Evolutionary conservation across 495 filamentous ascomycete genomes (phyloP), one percentile per base, ranked within the genome.

Genomic region (Daldinia childiae): DNA sequence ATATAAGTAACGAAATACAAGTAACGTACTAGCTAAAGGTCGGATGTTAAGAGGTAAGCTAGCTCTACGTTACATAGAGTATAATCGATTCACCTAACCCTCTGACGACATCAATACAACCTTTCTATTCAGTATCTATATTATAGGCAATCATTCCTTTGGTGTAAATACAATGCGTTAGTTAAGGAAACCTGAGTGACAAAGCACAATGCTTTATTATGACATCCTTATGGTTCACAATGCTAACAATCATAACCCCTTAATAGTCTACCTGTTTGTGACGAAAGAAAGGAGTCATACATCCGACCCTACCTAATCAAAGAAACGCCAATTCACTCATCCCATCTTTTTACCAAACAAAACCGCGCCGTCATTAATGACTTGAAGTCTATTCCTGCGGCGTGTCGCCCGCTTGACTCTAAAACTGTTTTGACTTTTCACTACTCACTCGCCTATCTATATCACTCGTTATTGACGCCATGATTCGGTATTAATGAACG

Each of bases 341-440:
- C 1, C 4, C 26, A 41, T 15, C 43, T 11, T 26, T 19, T 29
- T 41, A 45, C 27, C 54, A 48, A 57, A 68, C 70, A 72, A 72
- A 64, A 64, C 17, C 64, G 36, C 9, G 6, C 39, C 14, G 38
- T 43, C 30, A 43, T 56, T 57, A 68, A 68, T 72, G 48, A 72
- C 45, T 58, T 64, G 41, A 15, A 11, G 21, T 36, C 21, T 57
- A 26, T 41, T 39, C 24, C 52, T 52, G 8, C 43, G 27, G 36
- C 41, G 43, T 43, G 12, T 38, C n/a, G 48, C 52, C 52, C 30
- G 29, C 50, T 34, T 39, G 48, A 34, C 32, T 56, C 27, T 45
- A 58, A 59, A 62, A 51, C 19, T 45, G 41, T 55, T 72, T 68
- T 68, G 39, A 73, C 62, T 73, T 73, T 73, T 12, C 21, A 54